Evolutionary conservation across 192 early-diverging fungal genomes (phyloP), one percentile per base, ranked within the genome.

Genomic region (Gigaspora rosea): DNA sequence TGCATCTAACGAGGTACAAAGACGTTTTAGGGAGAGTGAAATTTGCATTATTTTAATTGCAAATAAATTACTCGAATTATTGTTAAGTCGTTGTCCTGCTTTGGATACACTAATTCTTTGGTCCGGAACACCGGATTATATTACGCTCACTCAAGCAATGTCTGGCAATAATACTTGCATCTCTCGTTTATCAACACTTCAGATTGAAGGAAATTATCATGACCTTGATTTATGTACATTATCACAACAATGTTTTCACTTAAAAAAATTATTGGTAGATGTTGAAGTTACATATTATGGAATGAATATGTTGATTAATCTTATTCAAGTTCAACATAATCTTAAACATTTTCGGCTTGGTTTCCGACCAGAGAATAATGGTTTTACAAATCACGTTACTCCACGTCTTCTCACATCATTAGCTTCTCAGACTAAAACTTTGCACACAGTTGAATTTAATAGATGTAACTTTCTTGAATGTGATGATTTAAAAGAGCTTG

Each of bases 401-500:
- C 32, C 61, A 62, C 11, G 33, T 33, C 61, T 62, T 33, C 15
- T 62, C 22, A 35, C 3, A 13, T 22, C 61, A 62, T 32, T 62
- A 13, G n/a, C 61, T 10, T 33, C 22, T 62, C 9, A 8, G 2
- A 22, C 61, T 33, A 62, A 33, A 33, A 10, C 5, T 62, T 32
- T 62, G 33, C 22, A 62, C 33, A 62, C 61, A 8, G 33, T 62
- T 13, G 61, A 62, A 33, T 62, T 62, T 62, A 62, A 62, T 62
- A n/a, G 61, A 62, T 62, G 61, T 62, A 62, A 62, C 33, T 62
- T 62, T 15, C 8, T 62, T 62, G 61, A 62, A 33, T 62, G 61
- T 35, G 11, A 10, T 62, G 15, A 10, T 6, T 62, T 62, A 9
- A 32, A 35, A 2, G 61, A 10, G 11, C 15, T 62, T 33, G 8